Conservation (phyloP, 2,329 filamentous ascomycete species). For the Huntiella abstrusa region DNA sequence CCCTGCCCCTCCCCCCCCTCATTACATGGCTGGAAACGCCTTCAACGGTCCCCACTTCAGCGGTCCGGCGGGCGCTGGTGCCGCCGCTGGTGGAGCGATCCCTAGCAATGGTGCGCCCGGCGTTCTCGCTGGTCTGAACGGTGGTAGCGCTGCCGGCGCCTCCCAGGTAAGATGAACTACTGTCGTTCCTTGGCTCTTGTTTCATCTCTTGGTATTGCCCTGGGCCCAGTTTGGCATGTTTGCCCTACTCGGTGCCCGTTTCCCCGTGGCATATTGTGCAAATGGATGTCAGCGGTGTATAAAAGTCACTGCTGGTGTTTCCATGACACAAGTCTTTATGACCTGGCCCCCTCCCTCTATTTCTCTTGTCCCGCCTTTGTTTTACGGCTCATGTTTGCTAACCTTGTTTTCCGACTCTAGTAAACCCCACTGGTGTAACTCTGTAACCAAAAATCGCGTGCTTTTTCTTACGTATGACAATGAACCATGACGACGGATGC, state of each 20-base stretch:
- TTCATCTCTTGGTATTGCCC: constrained; percentile 2
- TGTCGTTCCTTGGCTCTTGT: constrained; percentile 4
- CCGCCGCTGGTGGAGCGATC: constrained; percentile 19
- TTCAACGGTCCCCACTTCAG: constrained; percentile 29
- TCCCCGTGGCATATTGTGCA: not conserved
- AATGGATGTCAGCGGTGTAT: not conserved
- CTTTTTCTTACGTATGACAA: constrained; percentile 12
- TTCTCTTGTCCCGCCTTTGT: too few species aligned
- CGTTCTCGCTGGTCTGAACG: constrained; percentile 18
- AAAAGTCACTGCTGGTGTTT: too few species aligned
- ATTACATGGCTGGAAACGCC: constrained; percentile 31
- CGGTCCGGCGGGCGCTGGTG: constrained; percentile 24
- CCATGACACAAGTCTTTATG: too few species aligned
- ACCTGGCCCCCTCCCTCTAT: too few species aligned
- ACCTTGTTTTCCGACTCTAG: constrained; percentile 3
- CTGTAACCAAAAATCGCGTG: constrained; percentile 8
- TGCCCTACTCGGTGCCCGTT: too few species aligned
- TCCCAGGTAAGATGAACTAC: constrained; percentile 19
- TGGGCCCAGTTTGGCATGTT: too few species aligned
- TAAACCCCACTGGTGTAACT: constrained; percentile 2
- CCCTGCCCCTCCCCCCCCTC: constrained; percentile 54
- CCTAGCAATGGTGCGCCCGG: constrained; percentile 20
- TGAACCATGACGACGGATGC: constrained; percentile 12
- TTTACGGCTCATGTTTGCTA: constrained; percentile 1
- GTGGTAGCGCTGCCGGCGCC: constrained; percentile 21